These are phyloP conservation scores for Wickerhamomyces strasburgensis DNA, from an alignment of 805 yeast genomes.

Conservation along the genomic window DNA sequence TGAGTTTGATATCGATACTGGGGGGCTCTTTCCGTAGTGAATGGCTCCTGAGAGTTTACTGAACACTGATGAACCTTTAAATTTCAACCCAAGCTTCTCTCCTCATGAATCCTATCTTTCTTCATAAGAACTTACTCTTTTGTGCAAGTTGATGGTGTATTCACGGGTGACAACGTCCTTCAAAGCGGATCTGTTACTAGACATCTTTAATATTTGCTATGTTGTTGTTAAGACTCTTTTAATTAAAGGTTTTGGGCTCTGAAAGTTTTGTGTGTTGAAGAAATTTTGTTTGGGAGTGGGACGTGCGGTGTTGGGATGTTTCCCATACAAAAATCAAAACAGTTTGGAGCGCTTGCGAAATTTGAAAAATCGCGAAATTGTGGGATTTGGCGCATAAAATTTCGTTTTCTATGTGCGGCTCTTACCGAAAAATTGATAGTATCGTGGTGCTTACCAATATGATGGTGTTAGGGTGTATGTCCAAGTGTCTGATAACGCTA, in stretches of 20 bases:
- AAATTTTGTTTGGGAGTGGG: not conserved
- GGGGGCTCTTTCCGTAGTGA: no score
- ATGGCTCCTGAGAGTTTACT: no score
- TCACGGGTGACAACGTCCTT: conserved; percentile 99
- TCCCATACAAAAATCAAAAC: no score
- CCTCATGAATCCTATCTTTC: not conserved
- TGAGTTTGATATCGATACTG: no score
- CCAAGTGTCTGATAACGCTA: no score
- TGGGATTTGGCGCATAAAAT: no score
- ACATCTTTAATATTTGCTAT: conserved; percentile 29
- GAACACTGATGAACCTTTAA: no score
- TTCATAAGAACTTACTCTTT: conserved; percentile 69
- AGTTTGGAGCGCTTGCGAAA: no score
- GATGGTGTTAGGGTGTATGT: not conserved
- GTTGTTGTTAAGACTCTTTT: conserved; percentile 4
- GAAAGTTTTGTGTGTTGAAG: not conserved
- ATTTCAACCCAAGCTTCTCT: no score
- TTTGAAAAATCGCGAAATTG: not conserved
- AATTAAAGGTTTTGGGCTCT: conserved; percentile 1
- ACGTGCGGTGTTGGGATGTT: conserved; percentile 1
- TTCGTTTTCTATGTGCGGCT: not conserved
- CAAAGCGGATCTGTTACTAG: conserved; percentile 67
- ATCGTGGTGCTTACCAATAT: not conserved
- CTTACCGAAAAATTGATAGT: not conserved
- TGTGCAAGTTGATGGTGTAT: conserved; percentile 99